A percentile compares a stretch with the other conserved stretches of the same genome.
Conservation (phyloP, 768 basidiomycete species). For the Kwoniella europaea region DNA sequence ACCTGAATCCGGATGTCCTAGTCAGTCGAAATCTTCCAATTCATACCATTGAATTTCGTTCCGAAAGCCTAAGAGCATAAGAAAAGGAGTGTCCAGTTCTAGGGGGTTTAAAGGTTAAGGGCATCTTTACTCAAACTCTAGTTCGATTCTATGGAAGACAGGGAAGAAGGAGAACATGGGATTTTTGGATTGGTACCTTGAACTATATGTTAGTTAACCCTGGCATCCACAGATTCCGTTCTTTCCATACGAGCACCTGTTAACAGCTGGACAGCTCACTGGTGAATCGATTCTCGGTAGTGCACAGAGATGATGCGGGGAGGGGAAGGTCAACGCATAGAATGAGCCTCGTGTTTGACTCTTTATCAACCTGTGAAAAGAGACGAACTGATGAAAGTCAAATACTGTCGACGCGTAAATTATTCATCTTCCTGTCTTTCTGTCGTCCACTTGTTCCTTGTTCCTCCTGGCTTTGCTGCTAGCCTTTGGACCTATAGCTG, state of each 20-base stretch:
- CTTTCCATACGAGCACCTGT: not conserved
- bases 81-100: not conserved
- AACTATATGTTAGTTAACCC: not conserved
- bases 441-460: slow-evolving; percentile 2
- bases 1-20: not conserved
- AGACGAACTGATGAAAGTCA: not conserved
- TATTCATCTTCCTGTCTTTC: not conserved
- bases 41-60: not conserved
- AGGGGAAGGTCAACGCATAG: too few species aligned
- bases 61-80: not conserved
- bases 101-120: too few species aligned
- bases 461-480: not conserved
- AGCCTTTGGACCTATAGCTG: not conserved
- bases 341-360: too few species aligned
- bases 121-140: too few species aligned
- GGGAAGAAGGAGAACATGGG: too few species aligned
- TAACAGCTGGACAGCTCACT: too few species aligned
- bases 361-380: too few species aligned
- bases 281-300: too few species aligned
- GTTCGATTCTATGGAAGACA: too few species aligned
- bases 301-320: too few species aligned
- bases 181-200: not conserved
- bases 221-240: not conserved
- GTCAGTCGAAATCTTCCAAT: not conserved
- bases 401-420: not conserved